Conservation (phyloP, 306 rosid species). For the Inga laurina region DNA sequence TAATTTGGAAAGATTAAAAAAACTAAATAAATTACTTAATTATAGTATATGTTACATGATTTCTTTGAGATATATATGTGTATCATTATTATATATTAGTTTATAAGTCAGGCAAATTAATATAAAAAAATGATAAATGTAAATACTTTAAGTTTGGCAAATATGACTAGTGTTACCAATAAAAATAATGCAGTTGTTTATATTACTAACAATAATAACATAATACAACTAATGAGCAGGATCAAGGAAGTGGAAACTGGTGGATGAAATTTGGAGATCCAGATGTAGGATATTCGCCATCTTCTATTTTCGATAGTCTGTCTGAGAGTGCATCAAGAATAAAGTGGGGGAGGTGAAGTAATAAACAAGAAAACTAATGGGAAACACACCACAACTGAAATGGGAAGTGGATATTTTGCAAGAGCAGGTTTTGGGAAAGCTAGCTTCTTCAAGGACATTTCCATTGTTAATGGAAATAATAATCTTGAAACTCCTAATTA, state of each 20-base stretch:
- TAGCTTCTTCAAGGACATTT: background rate
- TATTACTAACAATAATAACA: background rate
- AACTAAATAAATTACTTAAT: too few species aligned
- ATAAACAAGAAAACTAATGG: background rate
- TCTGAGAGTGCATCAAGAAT: background rate
- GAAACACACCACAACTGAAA: background rate
- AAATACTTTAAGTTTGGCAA: too few species aligned
- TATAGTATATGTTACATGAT: too few species aligned
- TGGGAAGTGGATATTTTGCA: background rate
- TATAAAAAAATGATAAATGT: too few species aligned
- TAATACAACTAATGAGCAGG: background rate
- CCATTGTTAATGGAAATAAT: background rate
- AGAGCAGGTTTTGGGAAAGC: background rate
- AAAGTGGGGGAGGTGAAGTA: background rate
- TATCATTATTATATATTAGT: too few species aligned
- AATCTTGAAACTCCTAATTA: background rate
- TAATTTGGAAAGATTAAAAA: too few species aligned
- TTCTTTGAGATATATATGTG: too few species aligned
- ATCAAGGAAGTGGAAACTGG: background rate
- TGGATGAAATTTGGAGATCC: background rate
- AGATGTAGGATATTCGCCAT: background rate
- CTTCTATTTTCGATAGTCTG: background rate
- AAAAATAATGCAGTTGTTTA: background rate
- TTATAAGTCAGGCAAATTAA: too few species aligned
- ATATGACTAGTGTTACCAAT: too few species aligned